These are phyloP conservation scores for Magnaporthales sp. DNA, from an alignment of 2,329 filamentous ascomycete genomes.

Conservation along the genomic window DNA sequence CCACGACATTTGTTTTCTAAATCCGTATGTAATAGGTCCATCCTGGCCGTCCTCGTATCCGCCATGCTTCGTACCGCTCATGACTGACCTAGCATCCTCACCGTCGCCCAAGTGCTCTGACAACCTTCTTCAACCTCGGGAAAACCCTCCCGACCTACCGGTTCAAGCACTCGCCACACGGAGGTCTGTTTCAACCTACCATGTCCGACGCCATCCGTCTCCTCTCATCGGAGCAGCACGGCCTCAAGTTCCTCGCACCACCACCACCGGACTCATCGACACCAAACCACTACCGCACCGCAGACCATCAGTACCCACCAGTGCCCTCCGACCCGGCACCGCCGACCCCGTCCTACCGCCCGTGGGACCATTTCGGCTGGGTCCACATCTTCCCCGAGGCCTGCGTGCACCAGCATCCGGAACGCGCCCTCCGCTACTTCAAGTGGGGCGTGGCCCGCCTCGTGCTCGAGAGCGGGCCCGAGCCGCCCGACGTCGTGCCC, in stretches of 20 bases:
- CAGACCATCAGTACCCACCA: not conserved
- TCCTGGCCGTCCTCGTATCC: not conserved
- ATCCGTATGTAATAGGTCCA: constrained; percentile 46
- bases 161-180: constrained; percentile 64
- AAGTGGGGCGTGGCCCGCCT: constrained; percentile 93
- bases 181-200: constrained; percentile 84
- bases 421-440: constrained; percentile 84
- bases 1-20: constrained; percentile 91
- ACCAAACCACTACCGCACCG: constrained; percentile 5
- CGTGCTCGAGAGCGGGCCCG: constrained; percentile 62
- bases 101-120: constrained; percentile 42
- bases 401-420: constrained; percentile 79
- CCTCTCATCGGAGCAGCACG: constrained; percentile 45
- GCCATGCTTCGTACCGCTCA: not conserved
- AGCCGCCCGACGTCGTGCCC: constrained; percentile 75
- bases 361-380: constrained; percentile 67
- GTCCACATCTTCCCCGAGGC: constrained; percentile 95
- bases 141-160: constrained; percentile 90
- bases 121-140: constrained; percentile 78
- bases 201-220: constrained; percentile 79
- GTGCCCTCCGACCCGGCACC: constrained; percentile 46
- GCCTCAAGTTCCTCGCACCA: constrained; percentile 4
- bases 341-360: constrained; percentile 59
- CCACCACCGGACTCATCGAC: not conserved
- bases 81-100: not conserved